phyloP scores from a whole-genome alignment of 2,329 filamentous ascomycete genomes.

The Atkinsonella hypoxylon region DNA sequence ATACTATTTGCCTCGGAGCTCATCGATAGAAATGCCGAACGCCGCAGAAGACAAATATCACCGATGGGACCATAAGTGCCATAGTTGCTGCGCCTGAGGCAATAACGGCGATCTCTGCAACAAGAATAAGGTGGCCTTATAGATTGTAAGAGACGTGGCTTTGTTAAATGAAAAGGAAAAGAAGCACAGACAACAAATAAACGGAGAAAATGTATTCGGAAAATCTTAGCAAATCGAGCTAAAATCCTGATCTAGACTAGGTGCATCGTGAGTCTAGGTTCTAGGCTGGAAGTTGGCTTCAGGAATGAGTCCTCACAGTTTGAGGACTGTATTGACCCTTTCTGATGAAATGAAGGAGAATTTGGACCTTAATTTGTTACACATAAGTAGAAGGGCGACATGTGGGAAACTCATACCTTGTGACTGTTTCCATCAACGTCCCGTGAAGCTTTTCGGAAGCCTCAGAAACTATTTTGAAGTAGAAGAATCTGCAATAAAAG shows the following conservation, averaged over 20 bases:
- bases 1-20: conserved; percentile 19
- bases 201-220: conserved; percentile 1
- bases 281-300: background rate
- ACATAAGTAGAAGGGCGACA: background rate
- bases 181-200: background rate
- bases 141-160: background rate
- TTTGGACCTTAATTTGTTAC: background rate
- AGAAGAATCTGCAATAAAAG: background rate
- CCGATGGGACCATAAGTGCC: conserved; percentile 35
- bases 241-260: conserved; percentile 9
- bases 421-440: background rate
- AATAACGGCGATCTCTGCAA: conserved; percentile 21
- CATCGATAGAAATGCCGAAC: conserved; percentile 17
- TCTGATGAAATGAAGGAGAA: background rate
- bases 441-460: background rate
- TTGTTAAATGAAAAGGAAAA: background rate
- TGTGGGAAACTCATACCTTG: background rate
- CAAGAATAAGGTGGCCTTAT: background rate
- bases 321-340: conserved; percentile 1
- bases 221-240: conserved; percentile 6
- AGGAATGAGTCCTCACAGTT: background rate
- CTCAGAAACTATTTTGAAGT: background rate
- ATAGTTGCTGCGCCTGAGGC: conserved; percentile 27
- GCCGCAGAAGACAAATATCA: conserved; percentile 13
- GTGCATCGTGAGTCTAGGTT: background rate